Base-by-base conservation (phyloP, 768 basidiomycete species). In the Hypsizygus marmoreus region DNA sequence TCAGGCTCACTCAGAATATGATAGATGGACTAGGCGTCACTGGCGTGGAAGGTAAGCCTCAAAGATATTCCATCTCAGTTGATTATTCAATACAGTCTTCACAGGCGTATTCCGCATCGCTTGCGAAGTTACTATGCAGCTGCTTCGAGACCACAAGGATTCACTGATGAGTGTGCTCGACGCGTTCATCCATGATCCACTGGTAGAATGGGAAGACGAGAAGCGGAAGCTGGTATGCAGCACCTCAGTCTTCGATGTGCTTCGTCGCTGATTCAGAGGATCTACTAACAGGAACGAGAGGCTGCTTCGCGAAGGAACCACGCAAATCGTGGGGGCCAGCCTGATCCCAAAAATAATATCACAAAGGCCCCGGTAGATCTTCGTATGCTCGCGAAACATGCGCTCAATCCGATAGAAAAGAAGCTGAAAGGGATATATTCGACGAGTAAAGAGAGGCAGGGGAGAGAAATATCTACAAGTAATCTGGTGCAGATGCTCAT, bases 161-260 rank as follows among this genome's bases (percentile, higher is more conserved):
- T 86, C 86, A 31, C 72, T 99, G 44, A 93, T 94, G 87, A 95
- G 85, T 62, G 91, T 98, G 0, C 78, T 99, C 29, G 95, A 97
- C 60, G 91, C 97, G 1, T 98, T 98, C 63, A 82, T 95, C 23
- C 95, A 98, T 56, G 97, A 99, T 64, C 97, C 97, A 1, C 77
- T 99, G 2, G 87, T 95, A 24, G 95, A 98, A 65, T 98, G 94
- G 91, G 88, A 91, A 50, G 86, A 91, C 32, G 84, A 89, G 62
- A 84, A 82, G 50, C 77, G 83, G 11, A 86, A 80, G 58, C 67
- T 81, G 62, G 81, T 84, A 49, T 19, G 73, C 51, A 11, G 13
- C 17, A 31, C 17, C 22, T 32, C 22, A 19, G n/a, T 33, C 23
- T 19, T 41, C 43, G 17, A 42, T 9, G 29, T 43, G 28, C 7